Base-by-base conservation (phyloP, 2,329 filamentous ascomycete species). In the Laburnicola sp. region DNA sequence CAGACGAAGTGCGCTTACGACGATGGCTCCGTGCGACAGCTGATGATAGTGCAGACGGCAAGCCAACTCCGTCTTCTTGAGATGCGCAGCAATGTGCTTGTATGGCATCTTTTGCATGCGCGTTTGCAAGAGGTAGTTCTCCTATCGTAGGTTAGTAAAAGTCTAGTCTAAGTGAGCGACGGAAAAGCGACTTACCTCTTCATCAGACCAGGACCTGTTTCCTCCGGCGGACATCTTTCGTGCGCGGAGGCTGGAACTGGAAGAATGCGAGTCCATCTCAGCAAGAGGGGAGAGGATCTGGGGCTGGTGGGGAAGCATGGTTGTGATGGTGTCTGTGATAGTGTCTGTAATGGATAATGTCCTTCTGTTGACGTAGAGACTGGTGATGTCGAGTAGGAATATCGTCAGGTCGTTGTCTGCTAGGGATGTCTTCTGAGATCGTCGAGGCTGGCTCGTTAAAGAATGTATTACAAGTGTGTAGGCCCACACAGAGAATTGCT, bases 1-100 rank as follows among this genome's bases (percentile, higher is more conserved):
- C 80, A 11, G 89, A 92, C 25, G 83, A 82, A 53, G 85, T 86
- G 53, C 88, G 84, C 80, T 89, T 90, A 70, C 88, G 87, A 64
- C 88, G 86, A 75, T 88, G 89, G 77, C 83, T 89, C 88, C 88
- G 70, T 91, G 89, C 58, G 87, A 91, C 57, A 94, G 82, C 68
- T 94, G 89, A 68, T 95, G 89, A 70, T 90, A 93, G 74, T 94
- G 90, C 56, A 95, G 82, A 57, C 90, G 89, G 76, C 89, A 95
- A 41, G 89, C 89, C 53, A 94, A 80, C 76, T 94, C 89, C 0
- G 89, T 94, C 79, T 94, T 95, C 76, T 91, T 90, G 61, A 94
- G 78, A 64, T 92, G 87, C 52, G 86, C 84, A 51, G 89, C 89
- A 69, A 94, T 94, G 71, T 93, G 88, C 80, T 93, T 94, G 76